These are phyloP conservation scores for Tetrapisispora pingtungensis DNA, from an alignment of 805 yeast species.

Conservation along the genomic window DNA sequence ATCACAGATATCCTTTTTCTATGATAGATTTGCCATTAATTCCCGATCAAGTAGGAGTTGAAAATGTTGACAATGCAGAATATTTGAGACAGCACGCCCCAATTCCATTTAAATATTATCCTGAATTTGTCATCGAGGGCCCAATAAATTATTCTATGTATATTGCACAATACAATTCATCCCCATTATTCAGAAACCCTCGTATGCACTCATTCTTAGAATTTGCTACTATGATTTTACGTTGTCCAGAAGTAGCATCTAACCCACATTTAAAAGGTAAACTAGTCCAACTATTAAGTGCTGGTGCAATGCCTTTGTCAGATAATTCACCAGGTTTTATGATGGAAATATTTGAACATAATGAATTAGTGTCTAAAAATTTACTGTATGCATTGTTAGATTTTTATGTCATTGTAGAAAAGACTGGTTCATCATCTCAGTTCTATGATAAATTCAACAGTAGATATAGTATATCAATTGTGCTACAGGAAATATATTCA, in stretches of 20 bases:
- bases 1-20: constrained; percentile 48
- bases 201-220: constrained; percentile 54
- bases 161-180: constrained; percentile 43
- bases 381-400: constrained; percentile 76
- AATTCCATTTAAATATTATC: constrained; percentile 67
- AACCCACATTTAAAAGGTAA: constrained; percentile 90
- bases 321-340: constrained; percentile 65
- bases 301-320: constrained; percentile 53
- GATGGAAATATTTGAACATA: constrained; percentile 52
- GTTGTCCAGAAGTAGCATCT: constrained; percentile 77
- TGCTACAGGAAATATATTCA: constrained; percentile 72
- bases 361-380: constrained; percentile 52
- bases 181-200: constrained; percentile 46
- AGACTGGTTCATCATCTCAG: constrained; percentile 90
- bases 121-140: constrained; percentile 81
- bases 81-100: constrained; percentile 58
- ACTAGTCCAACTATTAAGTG: constrained; percentile 67
- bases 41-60: constrained; percentile 49
- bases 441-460: constrained; percentile 93
- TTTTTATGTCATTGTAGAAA: constrained; percentile 89
- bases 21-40: constrained; percentile 47
- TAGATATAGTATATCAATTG: constrained; percentile 74
- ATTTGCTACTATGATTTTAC: constrained; percentile 60
- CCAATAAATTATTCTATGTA: constrained; percentile 61
- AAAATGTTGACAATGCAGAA: constrained; percentile 68